Evolutionary conservation across 306 rosid genomes (phyloP), one percentile per base, ranked within the genome.

Genomic region (Gastrolobium villosum): DNA sequence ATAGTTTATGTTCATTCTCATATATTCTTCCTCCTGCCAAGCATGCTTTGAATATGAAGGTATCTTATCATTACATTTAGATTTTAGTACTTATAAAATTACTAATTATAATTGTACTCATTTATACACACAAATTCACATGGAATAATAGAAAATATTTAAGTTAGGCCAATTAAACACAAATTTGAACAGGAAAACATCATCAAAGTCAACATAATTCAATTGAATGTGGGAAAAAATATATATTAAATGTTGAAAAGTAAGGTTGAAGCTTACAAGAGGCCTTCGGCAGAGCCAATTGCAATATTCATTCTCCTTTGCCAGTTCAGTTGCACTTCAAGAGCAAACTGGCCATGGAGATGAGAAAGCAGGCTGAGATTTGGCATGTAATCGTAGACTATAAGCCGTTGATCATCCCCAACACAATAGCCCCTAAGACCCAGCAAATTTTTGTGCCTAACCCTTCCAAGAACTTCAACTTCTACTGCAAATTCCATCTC

Each of bases 401-500:
- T 94, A 57, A 94, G 96, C 45, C 96, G 64, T 50, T 92, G 93
- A 82, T 92, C 96, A 43, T 85, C 85, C 43, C 94, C 98, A 36
- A 84, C 92, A 68, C 93, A 94, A 57, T 89, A 94, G 1, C 98
- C 98, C 50, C 94, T 89, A 2, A 94, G 88, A 6, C 97, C 94
- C 15, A 92, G 79, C 71, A 94, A 86, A 34, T 92, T 94, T 68
- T 94, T 94, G 88, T 94, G 98, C 86, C 93, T 76, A 20, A 92
- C 96, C 85, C 98, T 90, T 32, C 93, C 98, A 6, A 94, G 94
- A 64, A 94, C 98, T 78, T 94, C 98, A 3, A 92, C 98, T 84
- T 94, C 98, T 26, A 92, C 98, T 0, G 98, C 96, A 70, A 94
- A 94, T 75, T 94, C 98, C 98, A 92, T 92, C 84, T 94, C 94